Base-by-base conservation (phyloP, 805 yeast genomes). In the Ogataea trehalophila region DNA sequence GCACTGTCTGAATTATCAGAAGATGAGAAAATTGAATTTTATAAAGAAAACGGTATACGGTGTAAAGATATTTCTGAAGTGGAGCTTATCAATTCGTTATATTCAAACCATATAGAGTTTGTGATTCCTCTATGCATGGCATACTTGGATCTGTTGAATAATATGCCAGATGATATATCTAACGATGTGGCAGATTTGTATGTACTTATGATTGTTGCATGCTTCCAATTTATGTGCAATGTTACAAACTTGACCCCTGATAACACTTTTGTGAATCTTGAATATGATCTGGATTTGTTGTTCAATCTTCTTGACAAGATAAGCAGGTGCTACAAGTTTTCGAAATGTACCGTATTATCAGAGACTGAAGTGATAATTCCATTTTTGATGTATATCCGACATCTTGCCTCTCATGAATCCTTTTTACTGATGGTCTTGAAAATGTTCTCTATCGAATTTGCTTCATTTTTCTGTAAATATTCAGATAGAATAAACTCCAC, bases 161-260 rank as follows among this genome's bases (percentile, higher is more conserved):
- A 33, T 5, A 31, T 42, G 7, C 39, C 29, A 7, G 20, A 18
- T 11, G 37, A 38, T 9, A 26, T 37, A 6, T 33, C 46, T 17
- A 33, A 20, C 13, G 17, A 26, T 9, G 26, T 40, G 22, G 18
- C 45, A 5, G 42, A 42, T 11, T 15, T 49, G 6, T 52, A 52
- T 37, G 14, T 42, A 22, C 51, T 48, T 6, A 35, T 47, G 1
- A 26, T 53, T 2, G 29, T 46, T 3, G 45, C 59, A 4, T 50
- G 53, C 35, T 55, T 51, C 36, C 56, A 58, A 42, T 51, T 47
- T 33, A 40, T 58, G 39, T 48, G 45, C 29, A 58, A 58, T 33
- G 47, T 54, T 15, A 52, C 55, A 22, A 47, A 43, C 36, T 40
- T 45, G 7, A 23, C 45, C 20, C 42, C 48, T 3, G 46, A 47